Evolutionary conservation across 1,284 basidiomycete genomes (phyloP), one percentile per base, ranked within the genome.

Genomic region (Apiotrichum mycotoxinovorans): DNA sequence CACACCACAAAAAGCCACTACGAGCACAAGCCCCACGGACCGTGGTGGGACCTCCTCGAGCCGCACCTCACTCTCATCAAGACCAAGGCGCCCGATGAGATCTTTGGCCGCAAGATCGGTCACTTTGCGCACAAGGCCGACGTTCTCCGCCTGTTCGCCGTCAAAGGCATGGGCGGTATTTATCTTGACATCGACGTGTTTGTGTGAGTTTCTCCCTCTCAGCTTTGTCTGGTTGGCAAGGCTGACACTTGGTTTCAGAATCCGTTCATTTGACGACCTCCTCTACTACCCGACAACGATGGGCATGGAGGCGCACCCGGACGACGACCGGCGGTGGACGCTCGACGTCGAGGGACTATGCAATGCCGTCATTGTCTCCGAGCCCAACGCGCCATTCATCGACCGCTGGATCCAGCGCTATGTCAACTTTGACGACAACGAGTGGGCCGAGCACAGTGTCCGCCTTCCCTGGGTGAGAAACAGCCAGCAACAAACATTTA

Each of bases 121-220:
- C 73, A 78, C 61, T 79, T 77, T 54, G 77, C 77, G 11, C 77
- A 79, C 61, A 72, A 75, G 53, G 70, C 71, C 30, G 77, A 79
- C 58, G 65, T 75, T 46, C 51, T 75, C 56, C 57, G 75, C 56
- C 55, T 79, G 56, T 60, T 71, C 44, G 71, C 70, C 34, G 68
- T 78, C 62, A 67, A 74, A 54, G 59, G 68, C 51, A 67, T 69
- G 4, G 80, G 80, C 4, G 80, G 80, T 11, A 77, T 81, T 23
- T 81, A 81, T 58, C 70, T 80, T 18, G 80, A 81, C 57, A 76
- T 79, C n/a, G 80, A 81, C 61, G 68, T 73, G 54, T 78, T 66
- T 58, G 66, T 76, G 76, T 76, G 54, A 61, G 58, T 51, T 23
- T n/a, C 26, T 5, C 7, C 23, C 5, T 25, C 43, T 9, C 43